Evolutionary conservation across 805 yeast species (phyloP), one percentile per base, ranked within the genome.

Genomic region (Yarrowia sp.): DNA sequence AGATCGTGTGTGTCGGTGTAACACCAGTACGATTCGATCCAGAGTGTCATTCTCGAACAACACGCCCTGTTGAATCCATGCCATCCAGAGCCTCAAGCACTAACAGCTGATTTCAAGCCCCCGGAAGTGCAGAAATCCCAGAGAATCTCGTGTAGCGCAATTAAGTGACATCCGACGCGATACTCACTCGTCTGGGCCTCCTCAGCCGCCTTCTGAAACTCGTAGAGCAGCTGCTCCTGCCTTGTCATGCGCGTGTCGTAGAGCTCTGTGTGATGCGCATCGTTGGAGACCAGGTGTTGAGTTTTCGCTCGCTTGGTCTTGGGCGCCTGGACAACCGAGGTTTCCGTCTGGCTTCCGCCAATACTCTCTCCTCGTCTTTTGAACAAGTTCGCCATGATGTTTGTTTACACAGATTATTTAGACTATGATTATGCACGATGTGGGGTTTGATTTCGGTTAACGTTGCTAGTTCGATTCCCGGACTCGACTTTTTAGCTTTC

Each of bases 151-250:
- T n/a, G n/a, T n/a, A n/a, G n/a, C n/a, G n/a, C n/a, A n/a, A n/a
- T n/a, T n/a, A n/a, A n/a, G n/a, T n/a, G n/a, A n/a, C n/a, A n/a
- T n/a, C n/a, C n/a, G n/a, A n/a, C n/a, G n/a, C 32, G 7, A 31
- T 32, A 47, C 58, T 51, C 58, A 51, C 58, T 51, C 13, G n/a
- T 35, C 24, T 51, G 58, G 6, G 58, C 33, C 58, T 51, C 58
- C 16, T 51, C 58, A 8, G 58, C 58, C 6, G 58, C 31, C 14
- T 24, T 35, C 19, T 51, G 58, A 24, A 24, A 51, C 8, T 51
- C 58, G 12, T 33, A 51, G 21, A 51, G 58, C 29, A 51, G 13
- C 18, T 51, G 58, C 22, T 51, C 58, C 19, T 51, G 58, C 4
- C 42, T 27, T 19, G 58, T 51, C 58, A 51, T 51, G 16, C 58